phyloP scores from a whole-genome alignment of 257 asterid species.

The Salvia splendens region DNA sequence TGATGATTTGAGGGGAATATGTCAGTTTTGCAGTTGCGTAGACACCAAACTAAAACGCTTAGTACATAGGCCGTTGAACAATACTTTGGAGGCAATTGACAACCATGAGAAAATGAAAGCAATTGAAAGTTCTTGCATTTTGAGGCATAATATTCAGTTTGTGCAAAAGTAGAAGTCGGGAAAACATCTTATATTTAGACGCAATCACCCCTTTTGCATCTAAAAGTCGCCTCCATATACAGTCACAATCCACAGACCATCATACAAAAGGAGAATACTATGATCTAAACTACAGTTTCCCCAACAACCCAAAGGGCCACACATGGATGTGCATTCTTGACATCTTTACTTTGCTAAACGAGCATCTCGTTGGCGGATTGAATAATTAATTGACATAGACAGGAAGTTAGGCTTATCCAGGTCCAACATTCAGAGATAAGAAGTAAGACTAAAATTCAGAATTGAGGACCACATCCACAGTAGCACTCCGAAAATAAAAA shows the following conservation, averaged over 20 bases:
- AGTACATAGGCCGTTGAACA: too few species aligned
- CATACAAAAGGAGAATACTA: neutral
- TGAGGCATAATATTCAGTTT: too few species aligned
- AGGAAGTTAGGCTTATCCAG: neutral
- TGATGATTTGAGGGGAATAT: neutral
- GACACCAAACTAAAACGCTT: too few species aligned
- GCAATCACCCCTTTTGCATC: too few species aligned
- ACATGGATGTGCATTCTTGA: neutral
- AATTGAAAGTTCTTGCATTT: too few species aligned
- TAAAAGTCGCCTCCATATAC: neutral
- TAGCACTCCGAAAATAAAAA: neutral
- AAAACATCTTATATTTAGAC: too few species aligned
- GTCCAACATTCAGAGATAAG: neutral
- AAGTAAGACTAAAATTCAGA: neutral
- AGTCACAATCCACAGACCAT: slow-evolving; percentile 6
- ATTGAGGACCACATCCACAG: neutral
- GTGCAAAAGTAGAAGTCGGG: too few species aligned
- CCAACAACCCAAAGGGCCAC: neutral
- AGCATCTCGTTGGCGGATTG: neutral
- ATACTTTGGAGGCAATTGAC: too few species aligned
- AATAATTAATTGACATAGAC: neutral
- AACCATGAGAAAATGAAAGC: too few species aligned
- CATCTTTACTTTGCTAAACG: slow-evolving; percentile 7
- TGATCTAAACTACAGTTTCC: neutral
- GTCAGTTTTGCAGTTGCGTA: neutral